A percentile compares a stretch with the other conserved stretches of the same genome.
Evolutionary conservation across 225 moss, liverwort and hornwort genomes (phyloP).

Genomic region (Thuidium tamariscinum): DNA sequence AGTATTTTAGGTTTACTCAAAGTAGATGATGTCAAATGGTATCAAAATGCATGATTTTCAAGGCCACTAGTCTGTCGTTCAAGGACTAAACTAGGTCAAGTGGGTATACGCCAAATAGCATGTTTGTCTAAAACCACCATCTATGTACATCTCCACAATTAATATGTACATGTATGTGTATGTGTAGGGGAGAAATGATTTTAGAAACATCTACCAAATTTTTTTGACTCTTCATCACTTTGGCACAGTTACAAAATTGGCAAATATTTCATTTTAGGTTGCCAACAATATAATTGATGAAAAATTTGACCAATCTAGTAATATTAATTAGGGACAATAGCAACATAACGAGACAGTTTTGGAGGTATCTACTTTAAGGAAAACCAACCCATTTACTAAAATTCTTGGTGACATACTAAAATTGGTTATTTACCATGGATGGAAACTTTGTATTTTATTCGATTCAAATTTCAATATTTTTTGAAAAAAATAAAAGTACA

Average conservation of each 20-base stretch:
- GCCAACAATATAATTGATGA: neutral
- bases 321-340: too few species aligned
- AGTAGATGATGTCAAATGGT: too few species aligned
- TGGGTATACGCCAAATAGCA: neutral
- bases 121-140: neutral
- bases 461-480: too few species aligned
- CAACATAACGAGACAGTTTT: neutral
- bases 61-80: too few species aligned
- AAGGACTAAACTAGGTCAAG: neutral
- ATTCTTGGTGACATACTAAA: too few species aligned
- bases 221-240: neutral
- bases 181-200: neutral
- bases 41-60: too few species aligned
- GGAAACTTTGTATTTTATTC: neutral
- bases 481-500: too few species aligned
- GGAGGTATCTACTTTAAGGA: fast-evolving
- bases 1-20: too few species aligned
- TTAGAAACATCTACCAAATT: neutral
- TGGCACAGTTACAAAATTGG: neutral
- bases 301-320: neutral
- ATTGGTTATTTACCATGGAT: neutral
- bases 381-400: neutral
- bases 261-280: neutral
- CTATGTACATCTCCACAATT: neutral
- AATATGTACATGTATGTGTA: neutral